Percentiles rank a stretch among this genome's conserved stretches.
phyloP scores from a whole-genome alignment of 345 rosid genomes.

The Streptanthus diversifolius region DNA sequence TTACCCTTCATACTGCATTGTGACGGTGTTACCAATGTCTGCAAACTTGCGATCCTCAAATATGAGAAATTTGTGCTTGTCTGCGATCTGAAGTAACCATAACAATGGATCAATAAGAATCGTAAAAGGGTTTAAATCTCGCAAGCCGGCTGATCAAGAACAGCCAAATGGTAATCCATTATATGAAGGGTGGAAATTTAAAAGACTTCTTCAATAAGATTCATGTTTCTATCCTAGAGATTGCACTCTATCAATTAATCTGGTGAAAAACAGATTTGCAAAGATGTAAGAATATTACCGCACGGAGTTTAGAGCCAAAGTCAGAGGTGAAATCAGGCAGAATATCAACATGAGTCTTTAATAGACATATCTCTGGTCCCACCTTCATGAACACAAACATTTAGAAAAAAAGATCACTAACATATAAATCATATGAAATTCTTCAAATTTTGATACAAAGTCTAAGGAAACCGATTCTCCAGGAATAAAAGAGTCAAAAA shows the following conservation, averaged over 20 bases:
- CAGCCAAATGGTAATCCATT: not conserved
- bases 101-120: slow-evolving; percentile 2
- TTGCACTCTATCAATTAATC: not conserved
- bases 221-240: not conserved
- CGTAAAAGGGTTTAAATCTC: not conserved
- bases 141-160: not conserved
- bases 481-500: too few relatives aligned
- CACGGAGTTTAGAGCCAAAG: slow-evolving; percentile 81
- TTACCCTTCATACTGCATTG: slow-evolving; percentile 98
- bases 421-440: not conserved
- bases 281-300: slow-evolving; percentile 39
- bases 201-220: not conserved
- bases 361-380: slow-evolving; percentile 89
- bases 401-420: not conserved
- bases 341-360: slow-evolving; percentile 97
- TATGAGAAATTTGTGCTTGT: slow-evolving; percentile 74
- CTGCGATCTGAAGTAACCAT: slow-evolving; percentile 60
- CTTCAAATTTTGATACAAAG: not conserved
- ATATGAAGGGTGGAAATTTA: not conserved
- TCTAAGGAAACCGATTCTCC: not conserved
- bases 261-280: not conserved
- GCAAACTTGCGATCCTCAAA: slow-evolving; percentile 99
- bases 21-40: slow-evolving; percentile 97
- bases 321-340: slow-evolving; percentile 89
- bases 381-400: slow-evolving; percentile 49